Evolutionary conservation across 108 stramenopile genomes (phyloP), one percentile per base, ranked within the genome.

Genomic region (Epithemia pelagica): DNA sequence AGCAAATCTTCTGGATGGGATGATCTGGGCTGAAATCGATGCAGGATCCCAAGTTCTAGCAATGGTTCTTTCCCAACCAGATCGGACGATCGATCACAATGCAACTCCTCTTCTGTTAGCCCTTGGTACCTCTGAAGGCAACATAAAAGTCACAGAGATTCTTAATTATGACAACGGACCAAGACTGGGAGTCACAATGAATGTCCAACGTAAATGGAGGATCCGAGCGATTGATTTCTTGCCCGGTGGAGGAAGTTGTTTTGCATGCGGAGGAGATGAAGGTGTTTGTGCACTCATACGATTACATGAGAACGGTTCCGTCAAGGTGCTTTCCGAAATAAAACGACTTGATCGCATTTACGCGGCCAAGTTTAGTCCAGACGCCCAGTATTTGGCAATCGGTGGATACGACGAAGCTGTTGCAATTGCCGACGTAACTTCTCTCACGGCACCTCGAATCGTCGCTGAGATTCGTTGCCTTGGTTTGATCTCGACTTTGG

Each of bases 381-480:
- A 64, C 18, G 66, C 46, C 26, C 24, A 30, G 0, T 65, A 63
- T 20, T 28, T 82, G 26, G 74, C 78, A 23, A 56, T 82, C n/a
- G 82, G 77, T 18, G 78, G 81, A 19, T 82, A 70, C 59, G 82
- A 82, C 66, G 78, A 78, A 23, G 74, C 46, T 30, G 68, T 76
- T 57, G 71, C 82, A 1, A 56, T 74, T 27, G 56, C 61, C 23
- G 28, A 22, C 30, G 37, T 46, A 10, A 46, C 37, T 5, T 46
- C 26, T 20, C 24, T 63, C 8, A 33, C 30, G 1, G 55, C 18
- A 33, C 30, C 8, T 3, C 28, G 28, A 20, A 32, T n/a, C 30
- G 22, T 30, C 2, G n/a, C 8, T 20, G 77, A 78, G 46, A 59
- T 74, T 32, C 25, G 30, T 24, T 58, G 61, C 28, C 21, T 24